These are phyloP conservation scores for Metarhizium robertsii DNA, from an alignment of 2,329 filamentous ascomycete species.

Conservation along the genomic window DNA sequence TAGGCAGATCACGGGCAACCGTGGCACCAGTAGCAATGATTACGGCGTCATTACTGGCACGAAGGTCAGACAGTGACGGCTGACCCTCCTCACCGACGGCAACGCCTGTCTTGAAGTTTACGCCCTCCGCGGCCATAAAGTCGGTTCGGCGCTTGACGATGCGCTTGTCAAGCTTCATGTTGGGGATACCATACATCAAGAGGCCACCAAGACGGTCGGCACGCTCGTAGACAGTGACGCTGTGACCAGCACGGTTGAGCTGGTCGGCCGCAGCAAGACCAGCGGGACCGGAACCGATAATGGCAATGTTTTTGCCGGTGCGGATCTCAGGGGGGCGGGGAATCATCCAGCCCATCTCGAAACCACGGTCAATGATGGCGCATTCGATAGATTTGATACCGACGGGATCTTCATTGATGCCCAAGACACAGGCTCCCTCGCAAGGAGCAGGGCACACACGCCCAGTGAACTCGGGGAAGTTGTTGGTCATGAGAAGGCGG, in stretches of 20 bases:
- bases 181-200: constrained; percentile 97
- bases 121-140: constrained; percentile 84
- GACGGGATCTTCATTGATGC: constrained; percentile 94
- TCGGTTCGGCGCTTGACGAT: constrained; percentile 92
- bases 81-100: constrained; percentile 65
- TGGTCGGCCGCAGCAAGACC: constrained; percentile 88
- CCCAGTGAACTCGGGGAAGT: constrained; percentile 96
- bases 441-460: constrained; percentile 95
- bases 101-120: constrained; percentile 71
- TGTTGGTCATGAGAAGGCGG: constrained; percentile 90
- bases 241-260: constrained; percentile 85
- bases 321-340: constrained; percentile 68
- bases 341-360: constrained; percentile 97
- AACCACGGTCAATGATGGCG: constrained; percentile 93
- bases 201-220: constrained; percentile 84
- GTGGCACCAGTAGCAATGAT: constrained; percentile 89
- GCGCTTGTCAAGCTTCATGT: constrained; percentile 99
- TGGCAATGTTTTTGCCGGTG: constrained; percentile 77
- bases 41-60: constrained; percentile 68
- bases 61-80: constrained; percentile 58
- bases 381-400: constrained; percentile 98
- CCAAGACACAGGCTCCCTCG: constrained; percentile 89
- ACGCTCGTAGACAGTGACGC: constrained; percentile 85
- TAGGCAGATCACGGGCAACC: constrained; percentile 84
- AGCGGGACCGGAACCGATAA: constrained; percentile 87